These are phyloP conservation scores for Coriolopsis trogii DNA, from an alignment of 1,284 basidiomycete species.

Conservation along the genomic window DNA sequence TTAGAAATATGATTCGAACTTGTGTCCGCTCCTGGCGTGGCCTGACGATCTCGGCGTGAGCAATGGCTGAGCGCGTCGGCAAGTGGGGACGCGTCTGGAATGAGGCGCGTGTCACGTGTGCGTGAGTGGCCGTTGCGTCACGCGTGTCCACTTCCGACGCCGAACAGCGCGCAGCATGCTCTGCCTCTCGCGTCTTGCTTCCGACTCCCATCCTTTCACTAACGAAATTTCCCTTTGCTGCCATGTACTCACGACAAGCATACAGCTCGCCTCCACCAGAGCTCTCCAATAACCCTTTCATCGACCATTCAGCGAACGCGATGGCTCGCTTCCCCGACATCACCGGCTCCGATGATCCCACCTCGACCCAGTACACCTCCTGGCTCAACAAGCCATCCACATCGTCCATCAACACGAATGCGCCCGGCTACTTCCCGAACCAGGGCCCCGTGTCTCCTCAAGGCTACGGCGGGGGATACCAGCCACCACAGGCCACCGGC, in stretches of 20 bases:
- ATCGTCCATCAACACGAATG: slow-evolving; percentile 16
- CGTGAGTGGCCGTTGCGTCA: not conserved
- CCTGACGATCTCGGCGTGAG: not conserved
- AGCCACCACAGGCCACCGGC: slow-evolving; percentile 24
- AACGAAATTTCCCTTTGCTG: not conserved
- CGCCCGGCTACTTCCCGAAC: slow-evolving; percentile 20
- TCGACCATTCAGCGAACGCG: slow-evolving; percentile 39
- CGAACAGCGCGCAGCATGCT: not conserved
- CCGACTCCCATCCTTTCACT: not conserved
- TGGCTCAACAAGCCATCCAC: slow-evolving; percentile 30
- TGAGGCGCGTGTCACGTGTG: slow-evolving; percentile 14
- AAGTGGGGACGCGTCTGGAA: slow-evolving; percentile 12
- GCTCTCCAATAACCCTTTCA: slow-evolving; percentile 43
- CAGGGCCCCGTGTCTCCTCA: slow-evolving; percentile 17
- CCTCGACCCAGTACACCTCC: slow-evolving; percentile 31
- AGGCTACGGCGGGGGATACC: slow-evolving; percentile 21
- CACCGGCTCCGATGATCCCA: slow-evolving; percentile 23
- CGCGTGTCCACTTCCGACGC: slow-evolving; percentile 11
- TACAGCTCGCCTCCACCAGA: slow-evolving; percentile 36
- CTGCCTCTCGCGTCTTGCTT: not conserved
- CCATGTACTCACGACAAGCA: slow-evolving; percentile 31
- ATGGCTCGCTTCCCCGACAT: slow-evolving; percentile 39
- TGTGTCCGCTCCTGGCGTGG: not conserved
- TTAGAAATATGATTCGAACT: too few species aligned
- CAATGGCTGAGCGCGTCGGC: too few species aligned